Evolutionary conservation across 1,284 basidiomycete genomes (phyloP).

Genomic region (Fomitopsis schrenkii): DNA sequence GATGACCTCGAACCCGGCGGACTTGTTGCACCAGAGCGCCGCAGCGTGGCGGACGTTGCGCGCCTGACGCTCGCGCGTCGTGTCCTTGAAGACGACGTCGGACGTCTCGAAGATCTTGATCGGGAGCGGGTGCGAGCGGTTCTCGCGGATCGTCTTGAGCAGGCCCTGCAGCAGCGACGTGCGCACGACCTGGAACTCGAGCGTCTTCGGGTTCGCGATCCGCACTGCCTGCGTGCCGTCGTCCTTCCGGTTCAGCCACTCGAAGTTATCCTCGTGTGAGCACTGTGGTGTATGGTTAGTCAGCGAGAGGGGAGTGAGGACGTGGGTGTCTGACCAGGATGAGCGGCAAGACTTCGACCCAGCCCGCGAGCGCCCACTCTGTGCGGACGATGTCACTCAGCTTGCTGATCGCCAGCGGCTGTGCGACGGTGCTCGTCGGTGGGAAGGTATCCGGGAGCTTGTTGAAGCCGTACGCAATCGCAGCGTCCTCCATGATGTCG

Average conservation of each 20-base stretch:
- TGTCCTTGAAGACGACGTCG: conserved; percentile 91
- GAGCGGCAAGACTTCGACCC: conserved; percentile 93
- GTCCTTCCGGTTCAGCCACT: conserved; percentile 85
- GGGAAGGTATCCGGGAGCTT: conserved; percentile 93
- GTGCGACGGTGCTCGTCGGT: conserved; percentile 91
- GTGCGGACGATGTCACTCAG: conserved; percentile 84
- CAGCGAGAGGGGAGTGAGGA: background rate
- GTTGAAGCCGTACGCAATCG: conserved; percentile 98
- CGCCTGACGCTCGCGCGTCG: conserved; percentile 74
- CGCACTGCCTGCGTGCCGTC: conserved; percentile 81
- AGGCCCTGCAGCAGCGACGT: conserved; percentile 94
- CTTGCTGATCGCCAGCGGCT: conserved; percentile 88
- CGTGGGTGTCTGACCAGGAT: conserved; percentile 67
- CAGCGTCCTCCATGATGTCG: conserved; percentile 97
- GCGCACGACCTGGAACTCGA: conserved; percentile 97
- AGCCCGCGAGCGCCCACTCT: conserved; percentile 94
- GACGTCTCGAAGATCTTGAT: conserved; percentile 93
- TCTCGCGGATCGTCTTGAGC: conserved; percentile 96
- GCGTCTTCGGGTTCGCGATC: conserved; percentile 95
- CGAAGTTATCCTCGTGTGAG: conserved; percentile 98
- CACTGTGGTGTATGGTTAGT: conserved; percentile 51
- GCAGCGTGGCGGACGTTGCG: conserved; percentile 86
- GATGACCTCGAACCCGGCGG: conserved; percentile 94
- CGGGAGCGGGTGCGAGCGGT: conserved; percentile 90
- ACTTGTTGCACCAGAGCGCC: conserved; percentile 94